Evolutionary conservation across 768 basidiomycete species (phyloP).

Genomic region (Pleurotus citrinopileatus): DNA sequence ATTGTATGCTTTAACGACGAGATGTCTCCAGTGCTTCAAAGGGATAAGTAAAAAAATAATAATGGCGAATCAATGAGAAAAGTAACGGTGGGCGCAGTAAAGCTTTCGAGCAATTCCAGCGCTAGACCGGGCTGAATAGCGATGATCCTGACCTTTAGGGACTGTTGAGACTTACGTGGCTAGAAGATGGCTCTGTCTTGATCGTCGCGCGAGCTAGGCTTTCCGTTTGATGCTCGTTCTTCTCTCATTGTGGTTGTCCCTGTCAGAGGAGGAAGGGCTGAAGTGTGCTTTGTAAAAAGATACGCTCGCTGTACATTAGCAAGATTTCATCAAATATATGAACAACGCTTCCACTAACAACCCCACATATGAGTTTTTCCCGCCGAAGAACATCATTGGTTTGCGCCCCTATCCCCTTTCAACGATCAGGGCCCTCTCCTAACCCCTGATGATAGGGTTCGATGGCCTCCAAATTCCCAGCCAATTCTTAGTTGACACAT

Average conservation of each 20-base stretch:
- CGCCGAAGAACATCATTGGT: background rate
- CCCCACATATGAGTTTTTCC: background rate
- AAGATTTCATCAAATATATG: background rate
- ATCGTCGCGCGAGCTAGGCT: background rate
- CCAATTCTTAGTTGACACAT: constrained; percentile 12
- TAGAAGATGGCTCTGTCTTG: constrained; percentile 7
- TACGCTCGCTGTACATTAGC: constrained; percentile 12
- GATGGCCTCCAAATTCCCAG: constrained; percentile 19
- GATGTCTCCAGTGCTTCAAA: no score
- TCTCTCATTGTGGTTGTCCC: background rate
- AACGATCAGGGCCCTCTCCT: no score
- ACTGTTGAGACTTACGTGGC: background rate
- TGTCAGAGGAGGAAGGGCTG: background rate
- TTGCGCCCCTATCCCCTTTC: background rate
- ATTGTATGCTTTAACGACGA: no score
- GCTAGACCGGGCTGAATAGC: no score
- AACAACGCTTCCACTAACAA: constrained; percentile 7
- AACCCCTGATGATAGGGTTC: constrained; percentile 14
- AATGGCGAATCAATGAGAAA: no score
- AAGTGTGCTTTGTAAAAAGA: constrained; percentile 14
- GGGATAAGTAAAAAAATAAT: no score
- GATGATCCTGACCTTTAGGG: no score
- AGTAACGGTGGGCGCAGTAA: no score
- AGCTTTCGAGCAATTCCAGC: no score
- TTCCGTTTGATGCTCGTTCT: background rate